Percentiles rank a stretch among this genome's conserved stretches.
Conservation (phyloP, 2,329 filamentous ascomycete genomes). For the Aspergillus sergii region DNA sequence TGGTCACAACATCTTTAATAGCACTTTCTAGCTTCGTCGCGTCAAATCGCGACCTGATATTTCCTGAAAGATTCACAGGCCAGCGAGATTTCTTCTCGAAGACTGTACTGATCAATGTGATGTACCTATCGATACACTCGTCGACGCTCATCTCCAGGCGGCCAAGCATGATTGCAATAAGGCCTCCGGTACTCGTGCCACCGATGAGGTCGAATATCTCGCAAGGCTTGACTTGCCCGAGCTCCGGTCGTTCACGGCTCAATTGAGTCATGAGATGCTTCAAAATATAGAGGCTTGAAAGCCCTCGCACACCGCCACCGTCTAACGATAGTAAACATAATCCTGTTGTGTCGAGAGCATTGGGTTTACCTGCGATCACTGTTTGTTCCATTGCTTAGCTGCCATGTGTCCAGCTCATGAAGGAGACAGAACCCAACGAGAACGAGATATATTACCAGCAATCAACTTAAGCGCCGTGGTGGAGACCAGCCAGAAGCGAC, state of each 20-base stretch:
- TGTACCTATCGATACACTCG: conserved; percentile 37
- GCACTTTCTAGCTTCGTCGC: neutral
- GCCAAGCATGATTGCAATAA: conserved; percentile 51
- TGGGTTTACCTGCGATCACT: neutral
- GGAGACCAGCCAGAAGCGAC: neutral
- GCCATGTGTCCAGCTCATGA: neutral
- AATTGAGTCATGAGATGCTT: conserved; percentile 30
- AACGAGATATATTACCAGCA: neutral
- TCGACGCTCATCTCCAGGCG: conserved; percentile 45
- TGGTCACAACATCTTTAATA: neutral
- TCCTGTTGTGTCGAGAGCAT: neutral
- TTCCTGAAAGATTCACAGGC: neutral
- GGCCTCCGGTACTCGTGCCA: conserved; percentile 38
- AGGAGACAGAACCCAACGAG: neutral
- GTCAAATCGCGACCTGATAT: neutral
- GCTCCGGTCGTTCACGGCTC: conserved; percentile 21
- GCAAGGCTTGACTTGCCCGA: conserved; percentile 29
- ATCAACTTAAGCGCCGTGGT: neutral
- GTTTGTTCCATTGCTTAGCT: neutral
- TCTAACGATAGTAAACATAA: conserved; percentile 21
- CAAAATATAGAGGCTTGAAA: conserved; percentile 39
- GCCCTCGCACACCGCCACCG: conserved; percentile 42
- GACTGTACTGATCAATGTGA: conserved; percentile 26
- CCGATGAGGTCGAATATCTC: conserved; percentile 44
- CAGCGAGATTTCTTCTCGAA: conserved; percentile 21